phyloP scores from a whole-genome alignment of 768 basidiomycete species.

The Chalciporus pseudorubinellus region DNA sequence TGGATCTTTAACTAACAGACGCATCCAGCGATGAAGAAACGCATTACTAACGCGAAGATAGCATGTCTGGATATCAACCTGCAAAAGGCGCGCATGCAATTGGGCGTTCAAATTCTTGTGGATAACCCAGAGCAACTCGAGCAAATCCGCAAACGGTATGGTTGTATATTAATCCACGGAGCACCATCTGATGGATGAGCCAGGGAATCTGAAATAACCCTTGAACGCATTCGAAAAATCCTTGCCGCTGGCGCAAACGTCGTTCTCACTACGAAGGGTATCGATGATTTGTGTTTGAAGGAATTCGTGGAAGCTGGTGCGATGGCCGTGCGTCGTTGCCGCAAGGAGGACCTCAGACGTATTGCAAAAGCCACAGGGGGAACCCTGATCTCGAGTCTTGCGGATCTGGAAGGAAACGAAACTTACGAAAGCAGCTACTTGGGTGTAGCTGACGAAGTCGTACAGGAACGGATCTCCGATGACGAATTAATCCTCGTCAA shows the following conservation, averaged over 20 bases:
- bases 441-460: conserved; percentile 92
- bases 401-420: conserved; percentile 97
- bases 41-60: conserved; percentile 91
- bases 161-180: conserved; percentile 2
- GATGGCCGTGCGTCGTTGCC: conserved; percentile 96
- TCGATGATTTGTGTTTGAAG: conserved; percentile 96
- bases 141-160: conserved; percentile 89
- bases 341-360: conserved; percentile 94
- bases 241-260: conserved; percentile 96
- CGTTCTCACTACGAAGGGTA: conserved; percentile 95
- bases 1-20: conserved; percentile 2
- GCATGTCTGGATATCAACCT: conserved; percentile 98
- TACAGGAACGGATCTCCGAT: conserved; percentile 96
- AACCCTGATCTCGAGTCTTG: conserved; percentile 86
- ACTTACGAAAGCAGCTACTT: conserved; percentile 91
- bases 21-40: conserved; percentile 89
- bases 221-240: conserved; percentile 95
- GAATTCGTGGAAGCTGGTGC: conserved; percentile 99
- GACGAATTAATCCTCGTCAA: conserved; percentile 97
- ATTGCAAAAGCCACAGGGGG: conserved; percentile 98
- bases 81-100: conserved; percentile 94
- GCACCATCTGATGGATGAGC: conserved; percentile 9
- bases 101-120: conserved; percentile 95
- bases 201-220: conserved; percentile 93
- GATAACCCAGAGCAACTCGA: conserved; percentile 96